These are phyloP conservation scores for Trematosphaeria pertusa DNA, from an alignment of 2,329 filamentous ascomycete species.

Conservation along the genomic window DNA sequence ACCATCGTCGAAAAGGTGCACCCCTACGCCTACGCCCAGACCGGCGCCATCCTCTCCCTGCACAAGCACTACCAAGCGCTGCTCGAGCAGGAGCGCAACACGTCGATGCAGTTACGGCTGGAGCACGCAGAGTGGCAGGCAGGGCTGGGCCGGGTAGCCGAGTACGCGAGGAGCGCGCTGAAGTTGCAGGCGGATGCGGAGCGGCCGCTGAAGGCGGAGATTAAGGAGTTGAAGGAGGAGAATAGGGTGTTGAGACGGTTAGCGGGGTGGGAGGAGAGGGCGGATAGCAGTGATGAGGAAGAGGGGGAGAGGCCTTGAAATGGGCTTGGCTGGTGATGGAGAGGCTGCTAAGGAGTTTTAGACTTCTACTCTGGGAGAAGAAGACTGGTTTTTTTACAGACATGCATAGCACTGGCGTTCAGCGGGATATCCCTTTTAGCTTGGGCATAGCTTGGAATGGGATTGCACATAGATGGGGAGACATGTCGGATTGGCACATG, in stretches of 20 bases:
- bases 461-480: no score
- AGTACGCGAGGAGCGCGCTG: slow-evolving; percentile 50
- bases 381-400: background rate
- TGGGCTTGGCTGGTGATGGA: background rate
- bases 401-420: slow-evolving; percentile 22
- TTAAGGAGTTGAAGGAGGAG: slow-evolving; percentile 55
- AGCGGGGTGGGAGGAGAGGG: slow-evolving; percentile 54
- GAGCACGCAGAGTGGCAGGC: slow-evolving; percentile 59
- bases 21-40: slow-evolving; percentile 48
- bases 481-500: no score
- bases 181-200: slow-evolving; percentile 47
- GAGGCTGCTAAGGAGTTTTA: no score
- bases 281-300: slow-evolving; percentile 51
- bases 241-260: slow-evolving; percentile 54
- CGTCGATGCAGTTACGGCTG: slow-evolving; percentile 54
- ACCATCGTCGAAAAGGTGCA: slow-evolving; percentile 48
- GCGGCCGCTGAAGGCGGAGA: slow-evolving; percentile 45
- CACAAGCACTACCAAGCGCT: slow-evolving; percentile 58
- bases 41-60: slow-evolving; percentile 51
- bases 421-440: slow-evolving; percentile 11
- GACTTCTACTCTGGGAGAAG: no score
- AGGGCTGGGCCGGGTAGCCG: slow-evolving; percentile 51
- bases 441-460: background rate
- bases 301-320: slow-evolving; percentile 24
- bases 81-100: slow-evolving; percentile 52